Percentiles rank a stretch among this genome's conserved stretches.
Conservation (phyloP, 2,329 filamentous ascomycete species). For the Ceratocystis harringtonii region DNA sequence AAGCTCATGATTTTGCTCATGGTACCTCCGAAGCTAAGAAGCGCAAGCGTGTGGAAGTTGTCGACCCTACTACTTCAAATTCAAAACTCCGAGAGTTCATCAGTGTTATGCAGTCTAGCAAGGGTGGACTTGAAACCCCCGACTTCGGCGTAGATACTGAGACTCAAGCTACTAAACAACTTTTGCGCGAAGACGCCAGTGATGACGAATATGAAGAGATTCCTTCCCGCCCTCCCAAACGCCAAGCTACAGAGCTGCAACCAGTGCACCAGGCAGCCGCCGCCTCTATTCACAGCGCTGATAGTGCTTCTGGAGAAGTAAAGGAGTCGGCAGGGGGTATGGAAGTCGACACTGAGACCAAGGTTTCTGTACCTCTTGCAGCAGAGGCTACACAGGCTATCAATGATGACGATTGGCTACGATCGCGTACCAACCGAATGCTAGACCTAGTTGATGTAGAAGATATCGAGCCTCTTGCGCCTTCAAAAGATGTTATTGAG, state of each 20-base stretch:
- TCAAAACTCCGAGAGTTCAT: constrained; percentile 78
- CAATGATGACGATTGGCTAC: constrained; percentile 80
- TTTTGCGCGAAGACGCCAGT: constrained; percentile 42
- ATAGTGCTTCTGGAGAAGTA: constrained; percentile 51
- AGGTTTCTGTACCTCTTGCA: constrained; percentile 6
- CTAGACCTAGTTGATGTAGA: constrained; percentile 72
- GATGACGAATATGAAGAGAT: constrained; percentile 63
- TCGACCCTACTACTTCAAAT: constrained; percentile 39
- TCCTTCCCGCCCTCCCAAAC: constrained; percentile 27
- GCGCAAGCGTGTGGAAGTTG: constrained; percentile 46
- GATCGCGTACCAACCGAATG: constrained; percentile 72
- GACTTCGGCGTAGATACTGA: constrained; percentile 11
- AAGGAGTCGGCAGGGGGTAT: not conserved
- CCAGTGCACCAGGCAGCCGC: not conserved
- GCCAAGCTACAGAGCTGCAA: constrained; percentile 16
- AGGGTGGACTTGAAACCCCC: constrained; percentile 10
- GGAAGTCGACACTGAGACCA: constrained; percentile 11
- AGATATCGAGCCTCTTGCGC: constrained; percentile 27
- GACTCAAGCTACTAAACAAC: constrained; percentile 20
- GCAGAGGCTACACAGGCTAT: constrained; percentile 27
- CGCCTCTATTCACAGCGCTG: not conserved
- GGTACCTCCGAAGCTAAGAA: constrained; percentile 39
- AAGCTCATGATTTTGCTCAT: constrained; percentile 11
- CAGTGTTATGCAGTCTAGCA: constrained; percentile 54
- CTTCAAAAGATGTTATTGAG: not conserved